These are phyloP conservation scores for Fusarium tricinctum DNA, from an alignment of 2,329 filamentous ascomycete species.

Conservation along the genomic window DNA sequence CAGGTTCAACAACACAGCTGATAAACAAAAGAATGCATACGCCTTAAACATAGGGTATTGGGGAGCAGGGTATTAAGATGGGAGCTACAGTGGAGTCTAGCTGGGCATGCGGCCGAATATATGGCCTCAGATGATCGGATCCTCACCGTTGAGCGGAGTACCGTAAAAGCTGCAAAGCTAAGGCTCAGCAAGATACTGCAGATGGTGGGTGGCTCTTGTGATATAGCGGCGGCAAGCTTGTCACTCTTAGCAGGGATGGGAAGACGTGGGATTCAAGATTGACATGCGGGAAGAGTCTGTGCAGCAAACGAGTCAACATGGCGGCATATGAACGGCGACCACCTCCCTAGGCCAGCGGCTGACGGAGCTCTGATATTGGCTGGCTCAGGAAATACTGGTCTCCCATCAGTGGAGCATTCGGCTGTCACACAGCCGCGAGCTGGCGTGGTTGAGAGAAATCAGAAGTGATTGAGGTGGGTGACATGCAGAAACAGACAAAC, in stretches of 20 bases:
- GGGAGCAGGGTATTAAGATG: conserved; percentile 45
- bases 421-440: conserved; percentile 49
- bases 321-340: conserved; percentile 27
- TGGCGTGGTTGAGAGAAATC: conserved; percentile 2
- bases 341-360: conserved; percentile 58
- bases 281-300: conserved; percentile 50
- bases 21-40: conserved; percentile 41
- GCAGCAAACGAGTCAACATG: conserved; percentile 35
- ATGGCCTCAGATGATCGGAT: conserved; percentile 47
- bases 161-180: conserved; percentile 32
- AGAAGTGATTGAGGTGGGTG: conserved; percentile 45
- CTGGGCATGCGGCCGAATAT: conserved; percentile 47
- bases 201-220: conserved; percentile 41
- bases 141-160: conserved; percentile 39
- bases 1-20: conserved; percentile 15
- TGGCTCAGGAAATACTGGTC: conserved; percentile 51
- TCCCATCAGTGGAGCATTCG: conserved; percentile 45
- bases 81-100: conserved; percentile 44
- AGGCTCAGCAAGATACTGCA: conserved; percentile 39
- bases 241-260: conserved; percentile 37
- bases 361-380: conserved; percentile 69
- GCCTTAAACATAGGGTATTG: conserved; percentile 23
- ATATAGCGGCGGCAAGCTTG: conserved; percentile 45
- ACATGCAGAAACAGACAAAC: conserved; percentile 44
- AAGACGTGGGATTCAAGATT: conserved; percentile 48